phyloP scores from a whole-genome alignment of 1,284 basidiomycete species.

The Sporisorium scitamineum region DNA sequence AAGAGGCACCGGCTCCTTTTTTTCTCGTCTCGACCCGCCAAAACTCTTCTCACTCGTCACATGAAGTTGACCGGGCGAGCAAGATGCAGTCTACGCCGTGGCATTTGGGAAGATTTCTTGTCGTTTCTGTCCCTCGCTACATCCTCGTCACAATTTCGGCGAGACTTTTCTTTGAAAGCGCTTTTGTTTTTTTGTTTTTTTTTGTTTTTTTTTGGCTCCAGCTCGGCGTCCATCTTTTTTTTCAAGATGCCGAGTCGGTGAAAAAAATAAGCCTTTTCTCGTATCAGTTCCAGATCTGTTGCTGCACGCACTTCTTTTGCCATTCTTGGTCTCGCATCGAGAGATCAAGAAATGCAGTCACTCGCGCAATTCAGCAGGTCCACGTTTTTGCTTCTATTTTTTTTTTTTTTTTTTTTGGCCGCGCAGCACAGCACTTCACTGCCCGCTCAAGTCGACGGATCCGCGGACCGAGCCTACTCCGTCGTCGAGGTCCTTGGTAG shows the following conservation, averaged over 20 bases:
- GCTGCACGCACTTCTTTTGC: neutral
- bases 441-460: neutral
- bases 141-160: constrained; percentile 28
- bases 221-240: neutral
- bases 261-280: neutral
- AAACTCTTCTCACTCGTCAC: neutral
- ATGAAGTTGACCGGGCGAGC: constrained; percentile 2
- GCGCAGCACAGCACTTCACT: neutral
- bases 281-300: constrained; percentile 18
- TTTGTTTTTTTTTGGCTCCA: neutral
- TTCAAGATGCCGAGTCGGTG: neutral
- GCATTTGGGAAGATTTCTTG: neutral
- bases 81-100: neutral
- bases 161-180: constrained; percentile 12
- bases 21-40: too few relatives aligned
- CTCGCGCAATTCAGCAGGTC: constrained; percentile 13
- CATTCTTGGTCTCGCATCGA: neutral
- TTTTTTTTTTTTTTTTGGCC: neutral
- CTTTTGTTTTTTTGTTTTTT: too few relatives aligned
- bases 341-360: neutral
- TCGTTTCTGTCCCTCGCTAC: constrained; percentile 14
- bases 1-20: neutral
- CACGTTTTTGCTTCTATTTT: constrained; percentile 1
- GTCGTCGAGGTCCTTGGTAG: neutral
- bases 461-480: constrained; percentile 1